Evolutionary conservation across 2,329 filamentous ascomycete genomes (phyloP).

Genomic region (Fusarium pilosicola): DNA sequence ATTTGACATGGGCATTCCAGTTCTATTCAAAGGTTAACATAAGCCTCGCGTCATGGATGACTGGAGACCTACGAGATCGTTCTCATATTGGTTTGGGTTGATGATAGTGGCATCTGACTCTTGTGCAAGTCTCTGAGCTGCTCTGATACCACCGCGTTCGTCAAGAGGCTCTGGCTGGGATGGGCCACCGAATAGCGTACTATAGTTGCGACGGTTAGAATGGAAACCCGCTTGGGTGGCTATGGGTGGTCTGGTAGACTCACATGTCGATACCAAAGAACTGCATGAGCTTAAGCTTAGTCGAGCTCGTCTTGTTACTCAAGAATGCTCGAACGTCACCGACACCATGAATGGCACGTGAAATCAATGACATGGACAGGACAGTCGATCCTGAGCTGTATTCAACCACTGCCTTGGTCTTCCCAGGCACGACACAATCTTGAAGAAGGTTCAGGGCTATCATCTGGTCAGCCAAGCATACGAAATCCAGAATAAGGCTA

Average conservation of each 20-base stretch:
- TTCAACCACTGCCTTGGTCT: slow-evolving; percentile 65
- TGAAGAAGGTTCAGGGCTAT: slow-evolving; percentile 61
- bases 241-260: slow-evolving; percentile 4
- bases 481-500: background rate
- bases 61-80: slow-evolving; percentile 50
- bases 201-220: background rate
- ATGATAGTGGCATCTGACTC: slow-evolving; percentile 57
- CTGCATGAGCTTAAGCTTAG: slow-evolving; percentile 65
- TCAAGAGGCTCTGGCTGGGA: slow-evolving; percentile 66
- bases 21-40: slow-evolving; percentile 49
- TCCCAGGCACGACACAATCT: slow-evolving; percentile 39
- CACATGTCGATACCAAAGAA: slow-evolving; percentile 68
- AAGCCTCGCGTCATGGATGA: accelerated
- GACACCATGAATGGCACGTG: slow-evolving; percentile 61
- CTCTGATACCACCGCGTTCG: slow-evolving; percentile 62
- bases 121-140: slow-evolving; percentile 54
- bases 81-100: slow-evolving; percentile 68
- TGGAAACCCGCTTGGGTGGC: accelerated
- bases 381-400: slow-evolving; percentile 72
- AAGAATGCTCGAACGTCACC: slow-evolving; percentile 64
- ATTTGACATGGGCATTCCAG: slow-evolving; percentile 64
- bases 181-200: slow-evolving; percentile 66
- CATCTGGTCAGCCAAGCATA: background rate
- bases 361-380: slow-evolving; percentile 66
- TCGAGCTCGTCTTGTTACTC: slow-evolving; percentile 66